Percentiles rank a stretch among this genome's conserved stretches.
Evolutionary conservation across 2,329 filamentous ascomycete genomes (phyloP).

Genomic region (Sclerotiophoma versabilis): DNA sequence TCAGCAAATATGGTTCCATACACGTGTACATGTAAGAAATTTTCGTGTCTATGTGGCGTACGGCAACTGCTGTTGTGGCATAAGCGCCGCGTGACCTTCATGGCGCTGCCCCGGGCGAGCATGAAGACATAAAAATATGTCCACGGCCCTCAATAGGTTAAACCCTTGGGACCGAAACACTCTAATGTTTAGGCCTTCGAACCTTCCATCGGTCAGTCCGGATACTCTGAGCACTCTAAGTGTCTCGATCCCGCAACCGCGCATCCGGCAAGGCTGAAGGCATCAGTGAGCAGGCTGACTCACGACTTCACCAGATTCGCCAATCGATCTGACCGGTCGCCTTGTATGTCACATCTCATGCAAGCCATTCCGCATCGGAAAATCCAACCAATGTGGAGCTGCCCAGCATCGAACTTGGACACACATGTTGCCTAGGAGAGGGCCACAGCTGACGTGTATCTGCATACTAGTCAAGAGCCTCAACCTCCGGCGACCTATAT

Average conservation of each 20-base stretch:
- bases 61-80: background rate
- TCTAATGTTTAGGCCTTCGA: background rate
- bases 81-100: background rate
- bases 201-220: background rate
- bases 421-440: constrained; percentile 1
- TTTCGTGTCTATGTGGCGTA: background rate
- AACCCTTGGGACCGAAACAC: background rate
- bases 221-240: constrained; percentile 2
- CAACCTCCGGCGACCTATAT: background rate
- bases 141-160: background rate
- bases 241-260: constrained; percentile 13
- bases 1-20: background rate
- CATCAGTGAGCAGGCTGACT: constrained; percentile 22
- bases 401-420: background rate
- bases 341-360: constrained; percentile 4
- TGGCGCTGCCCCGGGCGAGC: background rate
- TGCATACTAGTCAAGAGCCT: background rate
- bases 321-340: constrained; percentile 23
- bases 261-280: constrained; percentile 20
- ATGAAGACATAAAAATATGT: background rate
- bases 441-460: constrained; percentile 16
- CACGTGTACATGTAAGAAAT: background rate
- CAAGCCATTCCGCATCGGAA: constrained; percentile 1
- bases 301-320: constrained; percentile 10
- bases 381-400: constrained; percentile 15